Evolutionary conservation across 257 asterid species (phyloP).

Genomic region (Solanum piurae): DNA sequence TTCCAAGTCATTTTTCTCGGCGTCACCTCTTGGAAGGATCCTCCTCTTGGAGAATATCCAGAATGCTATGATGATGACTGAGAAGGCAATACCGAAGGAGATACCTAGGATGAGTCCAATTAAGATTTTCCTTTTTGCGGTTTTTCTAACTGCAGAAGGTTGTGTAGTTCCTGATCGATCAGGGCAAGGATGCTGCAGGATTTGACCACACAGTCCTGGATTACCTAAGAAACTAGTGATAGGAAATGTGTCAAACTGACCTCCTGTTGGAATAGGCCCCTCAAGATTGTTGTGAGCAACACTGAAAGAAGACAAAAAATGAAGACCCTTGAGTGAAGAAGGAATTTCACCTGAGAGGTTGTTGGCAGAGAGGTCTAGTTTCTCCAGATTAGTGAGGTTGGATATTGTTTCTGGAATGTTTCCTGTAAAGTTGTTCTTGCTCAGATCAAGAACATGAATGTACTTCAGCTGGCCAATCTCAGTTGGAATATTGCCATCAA

Average conservation of each 20-base stretch:
- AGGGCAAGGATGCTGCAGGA: constrained; percentile 40
- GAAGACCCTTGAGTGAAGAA: constrained; percentile 55
- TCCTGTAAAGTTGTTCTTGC: constrained; percentile 59
- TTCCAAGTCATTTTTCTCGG: constrained; percentile 44
- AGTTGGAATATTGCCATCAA: constrained; percentile 56
- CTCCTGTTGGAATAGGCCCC: constrained; percentile 80
- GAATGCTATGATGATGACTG: constrained; percentile 44
- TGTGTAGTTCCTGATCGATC: constrained; percentile 12
- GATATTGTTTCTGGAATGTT: constrained; percentile 68
- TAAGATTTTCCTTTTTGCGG: constrained; percentile 49
- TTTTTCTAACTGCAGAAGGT: constrained; percentile 19
- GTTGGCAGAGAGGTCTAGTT: constrained; percentile 66
- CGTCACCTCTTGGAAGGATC: constrained; percentile 35
- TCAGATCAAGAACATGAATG: constrained; percentile 61
- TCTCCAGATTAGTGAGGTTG: constrained; percentile 69
- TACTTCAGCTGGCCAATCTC: constrained; percentile 68
- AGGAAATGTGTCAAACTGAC: constrained; percentile 86
- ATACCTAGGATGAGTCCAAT: constrained; percentile 54
- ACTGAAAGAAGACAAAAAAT: constrained; percentile 73
- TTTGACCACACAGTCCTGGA: constrained; percentile 57
- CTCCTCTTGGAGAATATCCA: constrained; percentile 63
- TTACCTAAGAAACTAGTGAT: constrained; percentile 64
- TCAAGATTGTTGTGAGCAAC: constrained; percentile 75
- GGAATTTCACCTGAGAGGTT: constrained; percentile 73
- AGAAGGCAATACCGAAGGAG: constrained; percentile 49